A percentile compares a stretch with the other conserved stretches of the same genome.
These are phyloP conservation scores for Aspergillus sp. DNA, from an alignment of 2,329 filamentous ascomycete species.

Conservation along the genomic window DNA sequence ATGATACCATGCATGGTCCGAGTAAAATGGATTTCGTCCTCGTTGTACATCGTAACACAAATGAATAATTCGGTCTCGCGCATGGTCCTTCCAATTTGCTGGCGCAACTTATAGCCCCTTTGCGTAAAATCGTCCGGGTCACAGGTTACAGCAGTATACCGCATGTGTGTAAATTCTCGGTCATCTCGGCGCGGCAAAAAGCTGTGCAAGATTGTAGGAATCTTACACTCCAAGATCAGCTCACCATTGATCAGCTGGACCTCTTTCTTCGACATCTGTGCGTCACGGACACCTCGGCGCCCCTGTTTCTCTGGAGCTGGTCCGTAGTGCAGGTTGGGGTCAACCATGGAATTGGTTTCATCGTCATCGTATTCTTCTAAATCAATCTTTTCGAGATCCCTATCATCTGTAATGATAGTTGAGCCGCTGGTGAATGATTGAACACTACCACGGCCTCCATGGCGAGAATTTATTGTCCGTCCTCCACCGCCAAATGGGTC, in stretches of 20 bases:
- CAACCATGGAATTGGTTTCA: slow-evolving; percentile 57
- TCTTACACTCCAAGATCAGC: slow-evolving; percentile 97
- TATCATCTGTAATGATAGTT: slow-evolving; percentile 57
- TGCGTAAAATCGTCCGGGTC: slow-evolving; percentile 92
- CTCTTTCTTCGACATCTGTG: slow-evolving; percentile 89
- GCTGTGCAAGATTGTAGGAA: slow-evolving; percentile 95
- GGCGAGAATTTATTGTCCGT: slow-evolving; percentile 49
- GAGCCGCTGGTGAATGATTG: slow-evolving; percentile 63
- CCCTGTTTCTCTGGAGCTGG: slow-evolving; percentile 85
- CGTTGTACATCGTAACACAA: slow-evolving; percentile 98
- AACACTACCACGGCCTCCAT: slow-evolving; percentile 56
- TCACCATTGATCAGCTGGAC: slow-evolving; percentile 97
- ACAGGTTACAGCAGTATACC: slow-evolving; percentile 97
- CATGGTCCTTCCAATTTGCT: slow-evolving; percentile 78
- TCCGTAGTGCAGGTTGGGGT: slow-evolving; percentile 68
- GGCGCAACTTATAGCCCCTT: slow-evolving; percentile 86
- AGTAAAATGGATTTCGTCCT: slow-evolving; percentile 94
- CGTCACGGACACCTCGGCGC: slow-evolving; percentile 79
- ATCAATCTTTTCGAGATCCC: slow-evolving; percentile 44
- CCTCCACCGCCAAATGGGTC: slow-evolving; percentile 68
- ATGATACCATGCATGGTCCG: slow-evolving; percentile 98
- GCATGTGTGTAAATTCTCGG: slow-evolving; percentile 97
- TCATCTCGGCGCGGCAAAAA: slow-evolving; percentile 92
- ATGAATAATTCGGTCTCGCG: slow-evolving; percentile 96
- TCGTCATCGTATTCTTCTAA: slow-evolving; percentile 49